phyloP scores from a whole-genome alignment of 2,329 filamentous ascomycete species.

The Clarireedia homoeocarpa region DNA sequence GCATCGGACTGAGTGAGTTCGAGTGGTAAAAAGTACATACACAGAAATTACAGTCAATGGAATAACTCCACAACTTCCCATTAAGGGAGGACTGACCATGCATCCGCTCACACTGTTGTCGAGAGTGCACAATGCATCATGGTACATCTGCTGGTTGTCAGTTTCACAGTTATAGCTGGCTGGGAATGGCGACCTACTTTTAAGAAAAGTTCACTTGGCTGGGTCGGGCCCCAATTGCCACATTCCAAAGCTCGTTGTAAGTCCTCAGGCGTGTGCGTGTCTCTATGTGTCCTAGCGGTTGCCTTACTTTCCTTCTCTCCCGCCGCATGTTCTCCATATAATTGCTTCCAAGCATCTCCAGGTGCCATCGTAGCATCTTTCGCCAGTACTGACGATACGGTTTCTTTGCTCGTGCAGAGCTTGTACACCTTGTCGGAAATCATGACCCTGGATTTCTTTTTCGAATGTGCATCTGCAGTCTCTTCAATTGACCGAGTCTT shows the following conservation, averaged over 20 bases:
- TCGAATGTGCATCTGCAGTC: not conserved
- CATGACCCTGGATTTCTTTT: constrained; percentile 18
- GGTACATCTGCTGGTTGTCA: constrained; percentile 21
- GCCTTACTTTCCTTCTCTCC: constrained; percentile 17
- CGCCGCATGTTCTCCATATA: constrained; percentile 37
- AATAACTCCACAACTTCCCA: constrained; percentile 54
- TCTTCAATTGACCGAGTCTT: not conserved
- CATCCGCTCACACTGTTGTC: constrained; percentile 30
- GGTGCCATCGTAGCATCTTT: constrained; percentile 45
- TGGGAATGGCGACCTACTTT: constrained; percentile 33
- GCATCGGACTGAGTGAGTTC: not conserved
- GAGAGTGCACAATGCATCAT: constrained; percentile 23
- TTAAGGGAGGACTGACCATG: constrained; percentile 50
- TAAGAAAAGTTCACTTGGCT: constrained; percentile 62
- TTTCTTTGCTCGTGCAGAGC: constrained; percentile 44
- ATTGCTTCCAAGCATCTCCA: constrained; percentile 43
- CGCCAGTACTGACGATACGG: constrained; percentile 51
- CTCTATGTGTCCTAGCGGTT: constrained; percentile 17
- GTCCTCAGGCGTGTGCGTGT: constrained; percentile 31
- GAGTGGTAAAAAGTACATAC: constrained; percentile 23
- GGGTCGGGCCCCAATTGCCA: constrained; percentile 57
- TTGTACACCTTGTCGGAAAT: constrained; percentile 40
- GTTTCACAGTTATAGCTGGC: not conserved
- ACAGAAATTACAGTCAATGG: constrained; percentile 63
- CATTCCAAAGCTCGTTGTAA: constrained; percentile 49